phyloP scores from a whole-genome alignment of 1,284 basidiomycete species.

The Grifola frondosa region DNA sequence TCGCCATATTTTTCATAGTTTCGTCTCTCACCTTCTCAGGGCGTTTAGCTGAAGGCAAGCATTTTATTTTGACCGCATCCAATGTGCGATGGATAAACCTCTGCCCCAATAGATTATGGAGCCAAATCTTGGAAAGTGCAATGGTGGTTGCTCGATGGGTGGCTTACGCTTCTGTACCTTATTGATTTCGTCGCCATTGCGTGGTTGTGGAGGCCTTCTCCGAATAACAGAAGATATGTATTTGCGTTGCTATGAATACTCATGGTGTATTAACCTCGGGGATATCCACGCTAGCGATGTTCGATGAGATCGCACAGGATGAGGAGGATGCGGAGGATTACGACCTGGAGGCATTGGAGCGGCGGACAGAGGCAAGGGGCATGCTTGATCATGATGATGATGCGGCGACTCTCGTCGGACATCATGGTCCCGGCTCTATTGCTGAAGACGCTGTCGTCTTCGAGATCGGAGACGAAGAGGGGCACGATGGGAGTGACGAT shows the following conservation, averaged over 20 bases:
- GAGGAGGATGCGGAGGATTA: conserved; percentile 93
- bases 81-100: neutral
- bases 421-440: conserved; percentile 45
- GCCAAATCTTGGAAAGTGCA: conserved; percentile 91
- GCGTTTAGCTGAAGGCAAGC: conserved; percentile 80
- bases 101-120: conserved; percentile 69
- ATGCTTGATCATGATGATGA: conserved; percentile 67
- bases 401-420: conserved; percentile 65
- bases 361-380: conserved; percentile 41
- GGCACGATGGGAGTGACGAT: conserved; percentile 52
- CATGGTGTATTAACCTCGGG: conserved; percentile 29
- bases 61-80: neutral
- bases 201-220: conserved; percentile 92
- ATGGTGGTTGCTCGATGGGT: conserved; percentile 98
- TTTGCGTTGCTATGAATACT: conserved; percentile 3
- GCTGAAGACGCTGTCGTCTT: conserved; percentile 83
- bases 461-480: conserved; percentile 89
- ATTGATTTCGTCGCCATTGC: conserved; percentile 80
- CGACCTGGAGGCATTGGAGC: conserved; percentile 76
- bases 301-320: conserved; percentile 83
- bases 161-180: conserved; percentile 85
- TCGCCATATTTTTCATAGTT: conserved; percentile 89
- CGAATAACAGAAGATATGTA: conserved; percentile 86
- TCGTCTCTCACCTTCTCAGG: conserved; percentile 91
- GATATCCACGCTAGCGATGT: conserved; percentile 73